phyloP scores from a whole-genome alignment of 495 filamentous ascomycete species.

The Penicillium lividum region DNA sequence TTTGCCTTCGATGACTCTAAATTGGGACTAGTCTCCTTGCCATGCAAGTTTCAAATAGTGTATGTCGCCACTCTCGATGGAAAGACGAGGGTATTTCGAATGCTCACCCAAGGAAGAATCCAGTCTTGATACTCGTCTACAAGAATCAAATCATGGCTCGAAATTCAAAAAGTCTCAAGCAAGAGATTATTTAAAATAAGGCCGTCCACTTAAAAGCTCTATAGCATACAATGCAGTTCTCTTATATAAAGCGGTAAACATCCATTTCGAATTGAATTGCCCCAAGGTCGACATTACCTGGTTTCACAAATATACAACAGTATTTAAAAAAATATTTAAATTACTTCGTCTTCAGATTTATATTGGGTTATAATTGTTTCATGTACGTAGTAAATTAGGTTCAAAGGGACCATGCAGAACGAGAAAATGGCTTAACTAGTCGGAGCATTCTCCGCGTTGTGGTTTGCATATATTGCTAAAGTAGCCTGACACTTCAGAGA shows the following conservation, averaged over 20 bases:
- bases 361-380: too few relatives aligned
- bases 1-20: background rate
- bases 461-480: background rate
- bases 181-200: background rate
- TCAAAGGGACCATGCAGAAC: background rate
- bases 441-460: conserved; percentile 25
- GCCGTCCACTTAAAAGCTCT: background rate
- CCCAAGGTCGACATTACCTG: background rate
- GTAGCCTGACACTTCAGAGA: background rate
- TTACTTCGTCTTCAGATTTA: background rate
- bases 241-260: too few relatives aligned
- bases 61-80: background rate
- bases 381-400: too few relatives aligned
- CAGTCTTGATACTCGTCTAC: background rate
- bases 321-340: too few relatives aligned
- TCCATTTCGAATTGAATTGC: background rate
- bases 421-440: conserved; percentile 12
- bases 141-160: background rate
- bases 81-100: background rate
- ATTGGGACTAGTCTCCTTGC: background rate
- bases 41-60: background rate
- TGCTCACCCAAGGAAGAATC: background rate
- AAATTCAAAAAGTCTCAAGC: background rate
- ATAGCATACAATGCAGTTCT: background rate
- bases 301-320: background rate